Base-by-base conservation (phyloP, 2,329 filamentous ascomycete genomes). In the Grosmannia penicillata region DNA sequence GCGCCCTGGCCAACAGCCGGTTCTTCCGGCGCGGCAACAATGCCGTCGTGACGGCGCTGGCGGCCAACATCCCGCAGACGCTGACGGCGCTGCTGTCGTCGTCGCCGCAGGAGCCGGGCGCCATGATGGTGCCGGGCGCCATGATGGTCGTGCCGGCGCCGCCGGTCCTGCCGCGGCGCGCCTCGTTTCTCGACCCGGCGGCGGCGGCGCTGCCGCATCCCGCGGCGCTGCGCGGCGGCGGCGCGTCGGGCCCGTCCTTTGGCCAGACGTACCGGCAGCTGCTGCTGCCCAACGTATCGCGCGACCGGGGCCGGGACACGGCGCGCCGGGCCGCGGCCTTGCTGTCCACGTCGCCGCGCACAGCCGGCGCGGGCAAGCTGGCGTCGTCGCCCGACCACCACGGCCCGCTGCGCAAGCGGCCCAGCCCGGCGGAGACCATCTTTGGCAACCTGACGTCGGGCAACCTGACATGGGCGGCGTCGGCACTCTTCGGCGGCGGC, bases 351-450 rank as follows among this genome's bases (percentile, higher is more conserved):
- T 47, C 41, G 3, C 43, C 45, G 2, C 31, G 40, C 3, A 42
- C 28, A 21, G 25, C 35, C 4, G 21, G 26, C 3, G 19, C 8
- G 3, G 29, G 34, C n/a, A 47, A 45, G 21, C 22, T 43, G 3
- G 27, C 40, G 9, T 34, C 40, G 3, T 62, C 62, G 3, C 54
- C 56, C 2, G 52, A 54, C 4, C 41, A 54, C 4, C 38, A 27
- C 8, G 37, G 28, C 1, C 31, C 37, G 2, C 18, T 31, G 4
- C 51, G 56, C 25, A 79, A 79, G 53, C 65, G 68, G 26, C 66
- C 67, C 4, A 79, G 74, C 43, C 75, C 75, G 6, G 72, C 71
- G 1, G 76, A 79, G 45, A 70, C 66, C 14, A 68, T 77, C 33
- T 53, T 77, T 19, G 65, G 59, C 43, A 73, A 64, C 32, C 55